Base-by-base conservation (phyloP, 169 alveolate species). In the Amoebophrya sp. region DNA sequence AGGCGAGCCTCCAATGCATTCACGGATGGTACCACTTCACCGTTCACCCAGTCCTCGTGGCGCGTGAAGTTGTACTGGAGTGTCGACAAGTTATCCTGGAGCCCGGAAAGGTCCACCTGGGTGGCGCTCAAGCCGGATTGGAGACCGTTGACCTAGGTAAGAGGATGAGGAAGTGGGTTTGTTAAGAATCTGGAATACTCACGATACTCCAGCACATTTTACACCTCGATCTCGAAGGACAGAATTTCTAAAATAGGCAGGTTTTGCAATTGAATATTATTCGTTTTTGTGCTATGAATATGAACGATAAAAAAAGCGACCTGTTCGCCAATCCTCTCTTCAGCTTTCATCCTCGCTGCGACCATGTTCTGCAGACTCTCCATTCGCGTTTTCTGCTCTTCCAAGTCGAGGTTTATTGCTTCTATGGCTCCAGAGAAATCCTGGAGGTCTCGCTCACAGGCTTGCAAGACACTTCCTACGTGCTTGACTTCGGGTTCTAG, bases 41-140 rank as follows among this genome's bases (percentile, higher is more conserved):
- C 2, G 83, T 65, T 65, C 83, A 65, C n/a, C 83, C 83, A 65
- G 83, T 65, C 83, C 83, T 65, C 83, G 83, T 65, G 83, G 39
- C 83, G 83, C 83, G 33, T 36, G n/a, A 65, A 65, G 39, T 29
- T 36, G 36, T 1, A 26, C 83, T 65, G 12, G 36, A 65, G 83
- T 26, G 0, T 0, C 10, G 33, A 10, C 76, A 53, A 10, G n/a
- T 53, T 23, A 10, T 53, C 23, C 76, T 53, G n/a, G 76, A 10
- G 23, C n/a, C 23, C 76, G 76, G n/a, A 10, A 23, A 53, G 76
- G n/a, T 53, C 76, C 76, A 23, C 76, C n/a, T 53, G 76, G 76
- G n/a, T n/a, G n/a, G n/a, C n/a, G n/a, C n/a, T n/a, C n/a, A n/a
- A n/a, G n/a, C n/a, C n/a, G n/a, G n/a, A n/a, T n/a, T n/a, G n/a